Evolutionary conservation across 805 yeast genomes (phyloP).

Genomic region (Candida sithepensis): DNA sequence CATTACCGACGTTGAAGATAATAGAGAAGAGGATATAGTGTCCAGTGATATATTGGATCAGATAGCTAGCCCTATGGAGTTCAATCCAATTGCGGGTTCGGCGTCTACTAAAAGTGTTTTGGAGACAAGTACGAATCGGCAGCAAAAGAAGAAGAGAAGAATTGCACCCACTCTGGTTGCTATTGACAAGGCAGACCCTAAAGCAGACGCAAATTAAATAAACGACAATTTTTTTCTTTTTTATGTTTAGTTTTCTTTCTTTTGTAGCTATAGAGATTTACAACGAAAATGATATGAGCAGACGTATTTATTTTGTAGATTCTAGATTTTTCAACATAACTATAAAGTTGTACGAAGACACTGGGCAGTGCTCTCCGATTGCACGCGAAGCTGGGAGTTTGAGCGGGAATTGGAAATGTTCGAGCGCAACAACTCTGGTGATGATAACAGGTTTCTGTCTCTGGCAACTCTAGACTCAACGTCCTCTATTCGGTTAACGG

Average conservation of each 20-base stretch:
- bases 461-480: too few species aligned
- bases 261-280: background rate
- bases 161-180: constrained; percentile 33
- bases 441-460: too few species aligned
- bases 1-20: constrained; percentile 15
- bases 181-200: background rate
- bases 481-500: too few species aligned
- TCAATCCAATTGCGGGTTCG: background rate
- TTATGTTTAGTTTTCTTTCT: too few species aligned
- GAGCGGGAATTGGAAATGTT: too few species aligned
- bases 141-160: constrained; percentile 31
- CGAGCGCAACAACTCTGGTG: too few species aligned
- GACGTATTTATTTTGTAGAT: too few species aligned
- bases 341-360: too few species aligned
- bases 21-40: constrained; percentile 9
- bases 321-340: too few species aligned
- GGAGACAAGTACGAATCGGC: background rate
- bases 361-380: too few species aligned
- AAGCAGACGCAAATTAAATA: background rate
- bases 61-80: constrained; percentile 3
- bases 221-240: too few species aligned
- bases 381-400: too few species aligned
- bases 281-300: background rate
- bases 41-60: background rate
- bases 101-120: background rate